Percentiles rank a stretch among this genome's conserved stretches.
Evolutionary conservation across 2,329 filamentous ascomycete genomes (phyloP).

Genomic region (Aspergillus fijiensis): DNA sequence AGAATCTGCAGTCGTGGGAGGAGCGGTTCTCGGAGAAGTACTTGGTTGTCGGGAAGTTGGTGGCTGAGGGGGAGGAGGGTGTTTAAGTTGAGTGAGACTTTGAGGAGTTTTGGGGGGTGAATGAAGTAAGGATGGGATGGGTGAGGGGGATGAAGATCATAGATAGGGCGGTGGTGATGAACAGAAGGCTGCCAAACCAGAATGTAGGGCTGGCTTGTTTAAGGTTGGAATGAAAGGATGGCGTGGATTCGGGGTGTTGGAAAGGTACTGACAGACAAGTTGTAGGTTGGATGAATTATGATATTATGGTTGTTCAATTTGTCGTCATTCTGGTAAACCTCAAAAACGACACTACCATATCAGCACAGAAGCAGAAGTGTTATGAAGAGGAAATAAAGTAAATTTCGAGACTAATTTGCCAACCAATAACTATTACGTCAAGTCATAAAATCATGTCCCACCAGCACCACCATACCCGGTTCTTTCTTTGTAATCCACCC

Average conservation of each 20-base stretch:
- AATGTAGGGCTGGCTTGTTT: no score
- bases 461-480: constrained; percentile 3
- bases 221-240: neutral
- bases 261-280: neutral
- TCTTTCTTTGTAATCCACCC: constrained; percentile 4
- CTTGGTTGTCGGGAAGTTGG: constrained; percentile 83
- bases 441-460: constrained; percentile 6
- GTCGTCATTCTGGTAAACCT: no score
- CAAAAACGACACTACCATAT: neutral
- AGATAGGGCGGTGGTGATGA: no score
- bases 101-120: neutral
- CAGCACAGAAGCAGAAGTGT: neutral
- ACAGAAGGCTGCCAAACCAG: no score
- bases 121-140: constrained; percentile 21
- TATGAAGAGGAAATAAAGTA: neutral
- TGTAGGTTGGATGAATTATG: neutral
- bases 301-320: neutral
- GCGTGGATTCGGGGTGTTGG: neutral
- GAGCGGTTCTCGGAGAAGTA: constrained; percentile 93
- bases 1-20: constrained; percentile 87
- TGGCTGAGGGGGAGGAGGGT: constrained; percentile 59
- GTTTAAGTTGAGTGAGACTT: constrained; percentile 15
- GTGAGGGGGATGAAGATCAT: neutral
- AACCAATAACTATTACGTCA: constrained; percentile 4
- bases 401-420: neutral